A percentile compares a stretch with the other conserved stretches of the same genome.
These are phyloP conservation scores for Thyridium curvatum DNA, from an alignment of 2,329 filamentous ascomycete species.

Conservation along the genomic window DNA sequence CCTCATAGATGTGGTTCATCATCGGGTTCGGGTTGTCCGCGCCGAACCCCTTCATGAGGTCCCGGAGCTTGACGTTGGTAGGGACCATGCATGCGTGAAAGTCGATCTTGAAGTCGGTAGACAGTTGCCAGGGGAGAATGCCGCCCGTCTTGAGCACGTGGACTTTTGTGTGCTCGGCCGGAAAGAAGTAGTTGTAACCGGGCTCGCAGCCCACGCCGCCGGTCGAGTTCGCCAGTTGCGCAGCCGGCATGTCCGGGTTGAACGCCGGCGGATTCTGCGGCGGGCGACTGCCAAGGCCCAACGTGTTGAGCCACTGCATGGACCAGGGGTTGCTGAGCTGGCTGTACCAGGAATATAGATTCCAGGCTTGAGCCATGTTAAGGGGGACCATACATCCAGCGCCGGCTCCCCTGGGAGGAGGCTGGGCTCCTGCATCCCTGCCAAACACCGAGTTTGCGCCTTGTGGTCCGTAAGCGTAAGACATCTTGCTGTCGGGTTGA, in stretches of 20 bases:
- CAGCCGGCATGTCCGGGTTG: slow-evolving; percentile 39
- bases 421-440: too few relatives aligned
- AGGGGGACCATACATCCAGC: too few relatives aligned
- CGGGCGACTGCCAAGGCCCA: slow-evolving; percentile 13
- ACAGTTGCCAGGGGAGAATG: slow-evolving; percentile 47
- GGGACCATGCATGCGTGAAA: slow-evolving; percentile 49
- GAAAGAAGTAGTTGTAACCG: slow-evolving; percentile 59
- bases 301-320: too few relatives aligned
- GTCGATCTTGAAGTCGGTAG: slow-evolving; percentile 29
- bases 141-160: slow-evolving; percentile 46
- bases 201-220: slow-evolving; percentile 53
- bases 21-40: slow-evolving; percentile 41
- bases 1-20: slow-evolving; percentile 53
- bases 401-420: too few relatives aligned
- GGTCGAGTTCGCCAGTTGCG: slow-evolving; percentile 49
- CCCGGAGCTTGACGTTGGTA: slow-evolving; percentile 41
- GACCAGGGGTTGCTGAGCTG: too few relatives aligned
- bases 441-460: too few relatives aligned
- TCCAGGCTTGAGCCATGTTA: too few relatives aligned
- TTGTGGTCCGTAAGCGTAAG: too few relatives aligned
- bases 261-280: slow-evolving; percentile 34
- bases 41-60: slow-evolving; percentile 54
- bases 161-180: slow-evolving; percentile 49
- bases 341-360: too few relatives aligned
- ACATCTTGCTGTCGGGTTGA: too few relatives aligned